These are phyloP conservation scores for Panellus pusillus DNA, from an alignment of 768 basidiomycete genomes.

Conservation along the genomic window DNA sequence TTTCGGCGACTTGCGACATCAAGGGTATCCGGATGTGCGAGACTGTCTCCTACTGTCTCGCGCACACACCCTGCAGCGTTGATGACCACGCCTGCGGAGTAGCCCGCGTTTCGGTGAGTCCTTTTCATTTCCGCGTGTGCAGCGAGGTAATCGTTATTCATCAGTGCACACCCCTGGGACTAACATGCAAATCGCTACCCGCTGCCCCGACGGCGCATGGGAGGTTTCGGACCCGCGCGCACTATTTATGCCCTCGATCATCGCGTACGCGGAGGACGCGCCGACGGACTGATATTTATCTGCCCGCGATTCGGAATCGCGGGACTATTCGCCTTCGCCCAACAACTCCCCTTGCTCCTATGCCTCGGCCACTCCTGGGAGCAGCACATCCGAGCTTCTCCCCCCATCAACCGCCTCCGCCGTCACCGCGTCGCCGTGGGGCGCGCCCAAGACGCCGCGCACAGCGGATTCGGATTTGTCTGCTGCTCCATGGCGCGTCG, in stretches of 20 bases:
- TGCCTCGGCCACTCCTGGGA: neutral
- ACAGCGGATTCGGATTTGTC: conserved; percentile 3
- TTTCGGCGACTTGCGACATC: no score
- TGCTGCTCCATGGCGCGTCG: conserved; percentile 1
- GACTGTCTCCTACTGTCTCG: no score
- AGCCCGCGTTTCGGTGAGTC: neutral
- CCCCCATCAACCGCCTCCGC: conserved; percentile 10
- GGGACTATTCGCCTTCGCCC: neutral
- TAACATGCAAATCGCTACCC: conserved; percentile 58
- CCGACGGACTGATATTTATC: conserved; percentile 10
- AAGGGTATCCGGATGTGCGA: no score
- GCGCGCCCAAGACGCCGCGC: conserved; percentile 12
- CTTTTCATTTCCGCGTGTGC: neutral
- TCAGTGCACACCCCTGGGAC: conserved; percentile 51
- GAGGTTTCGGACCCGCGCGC: conserved; percentile 45
- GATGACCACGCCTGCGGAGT: no score
- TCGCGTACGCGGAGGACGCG: conserved; percentile 12
- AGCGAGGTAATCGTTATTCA: neutral
- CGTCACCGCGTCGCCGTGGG: conserved; percentile 9
- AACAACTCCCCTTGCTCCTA: conserved; percentile 5
- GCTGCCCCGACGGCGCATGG: conserved; percentile 57
- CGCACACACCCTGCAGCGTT: no score
- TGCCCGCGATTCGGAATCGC: neutral
- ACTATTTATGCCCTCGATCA: conserved; percentile 37
- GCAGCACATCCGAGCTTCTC: conserved; percentile 9